Percentiles rank a stretch among this genome's conserved stretches.
phyloP scores from a whole-genome alignment of 441 rosid genomes.

The Cnidoscolus chayamansa region DNA sequence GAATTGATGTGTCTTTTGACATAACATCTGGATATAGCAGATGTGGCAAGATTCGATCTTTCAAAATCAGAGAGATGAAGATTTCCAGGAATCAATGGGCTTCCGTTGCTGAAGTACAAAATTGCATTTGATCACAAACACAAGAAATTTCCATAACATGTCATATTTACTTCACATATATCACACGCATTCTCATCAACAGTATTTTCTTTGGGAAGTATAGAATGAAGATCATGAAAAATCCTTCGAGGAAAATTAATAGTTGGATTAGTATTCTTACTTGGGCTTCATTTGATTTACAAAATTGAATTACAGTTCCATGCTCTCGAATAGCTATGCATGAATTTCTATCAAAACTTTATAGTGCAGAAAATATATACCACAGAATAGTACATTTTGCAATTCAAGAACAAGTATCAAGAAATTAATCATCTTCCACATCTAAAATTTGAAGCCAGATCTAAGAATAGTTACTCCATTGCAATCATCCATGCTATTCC shows the following conservation, averaged over 20 bases:
- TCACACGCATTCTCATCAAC: neutral
- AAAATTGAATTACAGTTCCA: too few relatives aligned
- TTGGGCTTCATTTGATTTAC: neutral
- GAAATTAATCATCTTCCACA: too few relatives aligned
- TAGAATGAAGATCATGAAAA: too few relatives aligned
- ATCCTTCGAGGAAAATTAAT: too few relatives aligned
- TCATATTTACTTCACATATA: neutral
- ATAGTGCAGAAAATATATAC: too few relatives aligned
- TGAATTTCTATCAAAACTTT: too few relatives aligned
- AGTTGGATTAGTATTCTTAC: neutral
- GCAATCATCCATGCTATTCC: too few relatives aligned
- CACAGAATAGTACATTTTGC: too few relatives aligned
- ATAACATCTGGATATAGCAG: neutral
- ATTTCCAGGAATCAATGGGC: constrained; percentile 57
- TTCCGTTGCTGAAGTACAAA: constrained; percentile 48
- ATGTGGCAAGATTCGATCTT: neutral
- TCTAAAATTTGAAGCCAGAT: too few relatives aligned
- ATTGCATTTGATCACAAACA: constrained; percentile 3
- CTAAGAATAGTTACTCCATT: too few relatives aligned
- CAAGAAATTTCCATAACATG: neutral
- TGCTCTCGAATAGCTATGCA: too few relatives aligned
- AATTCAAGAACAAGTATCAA: too few relatives aligned
- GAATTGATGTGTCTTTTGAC: neutral
- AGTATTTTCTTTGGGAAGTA: neutral
- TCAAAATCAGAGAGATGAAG: constrained; percentile 31